Evolutionary conservation across 2,329 filamentous ascomycete genomes (phyloP).

Genomic region (Aureobasidium sp.): DNA sequence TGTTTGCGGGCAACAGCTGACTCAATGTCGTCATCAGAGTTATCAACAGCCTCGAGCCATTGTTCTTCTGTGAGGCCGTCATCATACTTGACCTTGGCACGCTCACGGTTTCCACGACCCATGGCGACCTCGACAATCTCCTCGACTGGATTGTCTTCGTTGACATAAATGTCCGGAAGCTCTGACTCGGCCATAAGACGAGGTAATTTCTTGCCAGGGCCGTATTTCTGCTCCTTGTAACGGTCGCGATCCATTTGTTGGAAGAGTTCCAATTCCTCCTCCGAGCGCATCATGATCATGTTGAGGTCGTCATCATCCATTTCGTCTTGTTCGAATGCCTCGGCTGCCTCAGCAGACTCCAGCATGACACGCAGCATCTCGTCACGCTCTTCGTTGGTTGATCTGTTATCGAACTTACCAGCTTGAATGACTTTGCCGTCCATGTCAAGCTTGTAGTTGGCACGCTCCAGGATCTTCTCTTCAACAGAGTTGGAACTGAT

Average conservation of each 20-base stretch:
- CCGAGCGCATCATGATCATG: conserved; percentile 81
- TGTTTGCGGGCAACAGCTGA: conserved; percentile 87
- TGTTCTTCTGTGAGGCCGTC: conserved; percentile 98
- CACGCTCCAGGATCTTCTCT: conserved; percentile 95
- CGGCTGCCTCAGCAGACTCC: conserved; percentile 65
- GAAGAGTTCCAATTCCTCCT: conserved; percentile 71
- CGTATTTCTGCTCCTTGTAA: conserved; percentile 59
- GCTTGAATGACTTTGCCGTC: conserved; percentile 99
- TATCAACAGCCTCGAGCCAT: conserved; percentile 96
- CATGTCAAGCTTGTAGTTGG: conserved; percentile 97
- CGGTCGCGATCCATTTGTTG: conserved; percentile 77
- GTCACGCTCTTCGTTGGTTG: conserved; percentile 95
- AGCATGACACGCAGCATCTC: conserved; percentile 90
- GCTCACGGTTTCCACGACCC: conserved; percentile 88
- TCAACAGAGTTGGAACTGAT: conserved; percentile 97
- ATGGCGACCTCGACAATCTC: conserved; percentile 72
- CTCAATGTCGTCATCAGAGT: conserved; percentile 90
- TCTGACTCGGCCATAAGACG: conserved; percentile 84
- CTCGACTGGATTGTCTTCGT: conserved; percentile 71
- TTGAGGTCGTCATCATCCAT: conserved; percentile 99
- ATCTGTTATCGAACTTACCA: conserved; percentile 99
- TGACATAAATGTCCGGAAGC: conserved; percentile 87
- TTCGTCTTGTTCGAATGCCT: conserved; percentile 79
- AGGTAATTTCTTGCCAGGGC: conserved; percentile 60
- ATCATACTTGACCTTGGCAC: conserved; percentile 90